These are phyloP conservation scores for Talaromyces sp. DNA, from an alignment of 2,329 filamentous ascomycete genomes.

Conservation along the genomic window DNA sequence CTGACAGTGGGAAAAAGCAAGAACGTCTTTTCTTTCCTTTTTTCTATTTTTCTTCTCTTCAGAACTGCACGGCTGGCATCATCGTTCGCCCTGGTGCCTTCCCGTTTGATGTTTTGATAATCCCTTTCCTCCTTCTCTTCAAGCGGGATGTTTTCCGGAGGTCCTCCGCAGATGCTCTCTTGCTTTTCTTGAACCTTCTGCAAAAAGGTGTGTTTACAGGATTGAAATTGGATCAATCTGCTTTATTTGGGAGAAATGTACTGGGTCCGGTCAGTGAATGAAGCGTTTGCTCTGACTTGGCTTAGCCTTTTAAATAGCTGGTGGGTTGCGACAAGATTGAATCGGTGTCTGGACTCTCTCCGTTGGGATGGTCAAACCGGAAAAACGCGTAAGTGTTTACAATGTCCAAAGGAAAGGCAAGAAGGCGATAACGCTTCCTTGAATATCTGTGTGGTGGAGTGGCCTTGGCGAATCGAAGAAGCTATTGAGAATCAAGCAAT, in stretches of 20 bases:
- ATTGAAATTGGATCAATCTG: background rate
- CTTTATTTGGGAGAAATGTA: background rate
- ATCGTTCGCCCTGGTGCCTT: constrained; percentile 1
- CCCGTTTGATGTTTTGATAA: background rate
- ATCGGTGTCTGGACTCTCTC: background rate
- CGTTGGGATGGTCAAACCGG: background rate
- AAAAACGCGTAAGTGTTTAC: background rate
- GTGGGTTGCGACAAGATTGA: background rate
- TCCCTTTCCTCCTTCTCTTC: background rate
- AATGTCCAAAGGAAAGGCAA: background rate
- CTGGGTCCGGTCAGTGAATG: background rate
- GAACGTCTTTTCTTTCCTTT: background rate
- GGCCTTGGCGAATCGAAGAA: background rate
- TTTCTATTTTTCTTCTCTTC: background rate
- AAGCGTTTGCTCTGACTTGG: background rate
- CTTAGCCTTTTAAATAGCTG: background rate
- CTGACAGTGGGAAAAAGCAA: background rate
- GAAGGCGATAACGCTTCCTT: background rate
- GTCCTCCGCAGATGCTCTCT: background rate
- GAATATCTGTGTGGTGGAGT: background rate
- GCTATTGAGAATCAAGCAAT: background rate
- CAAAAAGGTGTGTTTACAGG: background rate
- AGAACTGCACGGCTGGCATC: constrained; percentile 5
- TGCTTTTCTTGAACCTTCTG: background rate
- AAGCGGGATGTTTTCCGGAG: background rate